Conservation (phyloP, 2,329 filamentous ascomycete genomes). For the Aspergillus tubingensis region DNA sequence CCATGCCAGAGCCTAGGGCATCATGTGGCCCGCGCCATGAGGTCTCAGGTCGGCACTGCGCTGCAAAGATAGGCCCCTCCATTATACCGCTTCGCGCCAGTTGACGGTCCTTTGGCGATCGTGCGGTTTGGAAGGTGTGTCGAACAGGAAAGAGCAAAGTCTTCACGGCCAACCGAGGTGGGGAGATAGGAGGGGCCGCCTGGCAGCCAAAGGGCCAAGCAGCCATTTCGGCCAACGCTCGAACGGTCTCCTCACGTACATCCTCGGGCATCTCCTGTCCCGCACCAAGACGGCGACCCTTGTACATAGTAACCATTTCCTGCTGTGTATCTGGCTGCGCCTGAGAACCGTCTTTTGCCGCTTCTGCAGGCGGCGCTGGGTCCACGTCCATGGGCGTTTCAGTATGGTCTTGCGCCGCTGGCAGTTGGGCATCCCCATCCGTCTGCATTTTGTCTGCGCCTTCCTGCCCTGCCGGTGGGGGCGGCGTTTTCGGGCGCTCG, state of each 20-base stretch:
- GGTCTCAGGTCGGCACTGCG: conserved; percentile 58
- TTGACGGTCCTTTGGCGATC: conserved; percentile 54
- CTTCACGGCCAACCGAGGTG: conserved; percentile 52
- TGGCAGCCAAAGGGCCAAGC: conserved; percentile 61
- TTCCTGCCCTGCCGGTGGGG: conserved; percentile 19
- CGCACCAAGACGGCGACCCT: conserved; percentile 59
- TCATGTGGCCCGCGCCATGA: conserved; percentile 49
- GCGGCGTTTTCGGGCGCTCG: conserved; percentile 36
- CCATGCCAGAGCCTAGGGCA: conserved; percentile 32
- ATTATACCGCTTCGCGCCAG: conserved; percentile 57
- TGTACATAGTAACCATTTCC: conserved; percentile 47
- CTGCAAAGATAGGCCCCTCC: conserved; percentile 59
- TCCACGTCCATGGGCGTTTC: conserved; percentile 31
- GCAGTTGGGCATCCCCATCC: conserved; percentile 15
- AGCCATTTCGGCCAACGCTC: conserved; percentile 59
- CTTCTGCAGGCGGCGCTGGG: not conserved
- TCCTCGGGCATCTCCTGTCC: conserved; percentile 61
- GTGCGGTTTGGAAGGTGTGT: conserved; percentile 57
- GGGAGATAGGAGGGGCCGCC: conserved; percentile 49
- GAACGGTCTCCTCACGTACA: conserved; percentile 58
- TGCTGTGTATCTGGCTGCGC: conserved; percentile 4
- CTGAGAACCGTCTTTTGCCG: not conserved
- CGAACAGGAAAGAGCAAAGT: conserved; percentile 59
- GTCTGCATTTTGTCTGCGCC: conserved; percentile 24
- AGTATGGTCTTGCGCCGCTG: conserved; percentile 19